These are phyloP conservation scores for Malania oleifera DNA, from an alignment of 164 flowering plant species.

Conservation along the genomic window DNA sequence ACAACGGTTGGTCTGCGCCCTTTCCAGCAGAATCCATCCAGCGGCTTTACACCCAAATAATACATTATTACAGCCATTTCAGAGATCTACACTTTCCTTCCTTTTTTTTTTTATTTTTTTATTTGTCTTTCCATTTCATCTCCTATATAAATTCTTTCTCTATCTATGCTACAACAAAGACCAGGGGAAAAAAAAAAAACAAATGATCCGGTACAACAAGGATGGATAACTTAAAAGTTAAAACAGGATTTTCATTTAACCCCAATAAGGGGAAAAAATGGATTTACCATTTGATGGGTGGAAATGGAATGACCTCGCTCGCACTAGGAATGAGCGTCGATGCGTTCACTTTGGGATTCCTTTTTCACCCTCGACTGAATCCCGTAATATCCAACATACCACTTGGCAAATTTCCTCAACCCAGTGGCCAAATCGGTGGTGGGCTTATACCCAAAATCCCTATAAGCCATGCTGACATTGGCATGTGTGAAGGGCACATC, in stretches of 20 bases:
- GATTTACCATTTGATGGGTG: too few relatives aligned
- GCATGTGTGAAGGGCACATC: slow-evolving; percentile 96
- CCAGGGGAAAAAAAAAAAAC: not conserved
- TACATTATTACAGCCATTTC: slow-evolving; percentile 19
- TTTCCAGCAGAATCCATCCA: slow-evolving; percentile 18
- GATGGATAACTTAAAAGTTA: slow-evolving; percentile 5
- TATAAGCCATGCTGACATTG: slow-evolving; percentile 69
- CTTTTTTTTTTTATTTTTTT: not conserved
- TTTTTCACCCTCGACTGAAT: slow-evolving; percentile 58
- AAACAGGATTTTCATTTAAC: too few relatives aligned
- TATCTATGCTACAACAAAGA: slow-evolving; percentile 17
- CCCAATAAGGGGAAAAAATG: slow-evolving; percentile 4
- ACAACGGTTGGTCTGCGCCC: slow-evolving; percentile 26
- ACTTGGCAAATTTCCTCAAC: slow-evolving; percentile 82
- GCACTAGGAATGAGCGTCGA: slow-evolving; percentile 14
- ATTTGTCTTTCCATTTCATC: slow-evolving; percentile 5
- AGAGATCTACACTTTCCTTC: slow-evolving; percentile 18
- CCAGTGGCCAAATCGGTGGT: slow-evolving; percentile 78
- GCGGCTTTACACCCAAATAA: not conserved
- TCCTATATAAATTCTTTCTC: slow-evolving; percentile 11
- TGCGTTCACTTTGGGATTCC: slow-evolving; percentile 16
- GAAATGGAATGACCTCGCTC: slow-evolving; percentile 1
- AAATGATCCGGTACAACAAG: slow-evolving; percentile 7
- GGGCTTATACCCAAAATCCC: slow-evolving; percentile 85
- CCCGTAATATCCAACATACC: slow-evolving; percentile 91